Evolutionary conservation across 495 filamentous ascomycete genomes (phyloP).

Genomic region (Tuber calosporum): DNA sequence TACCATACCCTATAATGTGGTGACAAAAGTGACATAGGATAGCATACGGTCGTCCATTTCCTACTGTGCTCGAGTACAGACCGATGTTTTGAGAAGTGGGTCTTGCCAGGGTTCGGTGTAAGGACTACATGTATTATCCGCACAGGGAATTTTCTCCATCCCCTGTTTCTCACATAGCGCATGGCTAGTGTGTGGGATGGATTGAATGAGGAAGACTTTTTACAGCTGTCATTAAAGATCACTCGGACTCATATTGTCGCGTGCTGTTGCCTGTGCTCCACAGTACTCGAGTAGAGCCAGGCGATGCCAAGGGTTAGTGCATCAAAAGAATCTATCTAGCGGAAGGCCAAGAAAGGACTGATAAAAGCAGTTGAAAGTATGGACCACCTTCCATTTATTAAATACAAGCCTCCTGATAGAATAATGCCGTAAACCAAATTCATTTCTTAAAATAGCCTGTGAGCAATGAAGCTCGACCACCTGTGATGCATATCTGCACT

Average conservation of each 20-base stretch:
- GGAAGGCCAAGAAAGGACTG: not conserved
- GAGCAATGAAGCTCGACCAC: not conserved
- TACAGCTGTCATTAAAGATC: not conserved
- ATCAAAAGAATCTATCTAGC: not conserved
- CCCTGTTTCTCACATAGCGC: not conserved
- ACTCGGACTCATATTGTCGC: not conserved
- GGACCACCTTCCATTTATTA: not conserved
- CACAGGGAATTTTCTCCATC: not conserved
- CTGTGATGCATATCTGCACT: not conserved
- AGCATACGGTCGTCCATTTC: not conserved
- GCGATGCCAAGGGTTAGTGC: not conserved
- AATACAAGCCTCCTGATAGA: not conserved
- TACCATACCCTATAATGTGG: not conserved
- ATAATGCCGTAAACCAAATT: not conserved
- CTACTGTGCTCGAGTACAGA: not conserved
- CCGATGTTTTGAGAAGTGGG: not conserved
- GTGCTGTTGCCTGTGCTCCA: not conserved
- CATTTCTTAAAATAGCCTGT: not conserved
- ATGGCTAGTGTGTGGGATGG: not conserved
- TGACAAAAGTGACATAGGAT: not conserved
- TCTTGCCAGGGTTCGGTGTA: no score
- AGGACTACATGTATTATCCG: no score
- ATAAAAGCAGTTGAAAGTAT: not conserved
- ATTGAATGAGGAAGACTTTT: not conserved
- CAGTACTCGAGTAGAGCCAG: not conserved